These are phyloP conservation scores for Trichoderma citrinoviride DNA, from an alignment of 2,329 filamentous ascomycete species.

Conservation along the genomic window DNA sequence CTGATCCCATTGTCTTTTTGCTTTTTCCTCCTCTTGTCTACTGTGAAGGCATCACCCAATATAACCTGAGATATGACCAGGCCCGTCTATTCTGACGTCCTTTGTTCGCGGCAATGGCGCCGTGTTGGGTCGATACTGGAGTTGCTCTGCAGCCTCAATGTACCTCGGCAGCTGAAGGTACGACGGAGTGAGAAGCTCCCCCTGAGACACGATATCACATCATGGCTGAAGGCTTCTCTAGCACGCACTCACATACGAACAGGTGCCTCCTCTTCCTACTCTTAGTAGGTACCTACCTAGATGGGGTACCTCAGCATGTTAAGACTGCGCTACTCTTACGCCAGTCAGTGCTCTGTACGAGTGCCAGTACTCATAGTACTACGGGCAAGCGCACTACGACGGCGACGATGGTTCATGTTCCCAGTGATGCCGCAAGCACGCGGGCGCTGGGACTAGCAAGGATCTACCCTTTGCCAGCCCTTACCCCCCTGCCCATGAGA, in stretches of 20 bases:
- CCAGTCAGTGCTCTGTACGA: neutral
- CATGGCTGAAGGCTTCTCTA: too few species aligned
- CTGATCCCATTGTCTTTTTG: neutral
- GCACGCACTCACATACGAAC: too few species aligned
- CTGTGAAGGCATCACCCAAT: too few species aligned
- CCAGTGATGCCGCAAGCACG: neutral
- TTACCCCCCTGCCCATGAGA: neutral
- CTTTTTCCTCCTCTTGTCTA: neutral
- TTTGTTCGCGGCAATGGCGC: neutral
- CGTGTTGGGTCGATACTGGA: neutral
- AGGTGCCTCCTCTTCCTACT: too few species aligned
- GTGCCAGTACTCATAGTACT: neutral
- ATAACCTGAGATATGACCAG: neutral
- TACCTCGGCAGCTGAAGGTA: too few species aligned
- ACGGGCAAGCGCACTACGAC: neutral
- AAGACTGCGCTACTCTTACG: neutral
- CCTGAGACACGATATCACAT: too few species aligned
- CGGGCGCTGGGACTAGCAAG: conserved; percentile 2
- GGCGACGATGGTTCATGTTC: neutral
- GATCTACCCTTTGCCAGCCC: conserved; percentile 1
- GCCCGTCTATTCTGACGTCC: neutral
- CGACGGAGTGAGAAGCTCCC: too few species aligned
- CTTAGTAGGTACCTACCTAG: too few species aligned
- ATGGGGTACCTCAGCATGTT: too few species aligned
- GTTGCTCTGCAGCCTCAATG: neutral